These are phyloP conservation scores for Dendrobium officinale DNA, from an alignment of 106 monocot genomes.

Conservation along the genomic window DNA sequence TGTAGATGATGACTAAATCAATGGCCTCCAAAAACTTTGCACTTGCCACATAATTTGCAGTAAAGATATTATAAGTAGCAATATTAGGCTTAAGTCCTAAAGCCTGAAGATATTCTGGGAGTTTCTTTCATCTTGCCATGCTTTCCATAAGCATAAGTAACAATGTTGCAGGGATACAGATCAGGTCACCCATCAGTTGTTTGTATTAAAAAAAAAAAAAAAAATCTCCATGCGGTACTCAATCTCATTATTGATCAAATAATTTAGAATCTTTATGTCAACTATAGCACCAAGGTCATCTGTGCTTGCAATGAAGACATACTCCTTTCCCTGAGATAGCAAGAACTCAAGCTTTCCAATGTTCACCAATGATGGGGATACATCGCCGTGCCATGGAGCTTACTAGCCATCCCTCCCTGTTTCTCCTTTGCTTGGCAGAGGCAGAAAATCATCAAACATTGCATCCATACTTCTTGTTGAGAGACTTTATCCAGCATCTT, in stretches of 20 bases:
- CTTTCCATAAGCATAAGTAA: conserved; percentile 85
- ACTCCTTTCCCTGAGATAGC: too few species aligned
- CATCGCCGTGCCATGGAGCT: too few species aligned
- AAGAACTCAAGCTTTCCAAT: too few species aligned
- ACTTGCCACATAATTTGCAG: conserved; percentile 64
- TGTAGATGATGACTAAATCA: conserved; percentile 56
- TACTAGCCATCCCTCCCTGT: conserved; percentile 86
- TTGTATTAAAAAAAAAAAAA: too few species aligned
- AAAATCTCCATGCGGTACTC: too few species aligned
- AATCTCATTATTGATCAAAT: too few species aligned
- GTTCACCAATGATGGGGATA: too few species aligned
- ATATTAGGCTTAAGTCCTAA: conserved; percentile 80
- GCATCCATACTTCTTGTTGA: conserved; percentile 90
- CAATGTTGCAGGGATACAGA: conserved; percentile 79
- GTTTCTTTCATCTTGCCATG: conserved; percentile 75
- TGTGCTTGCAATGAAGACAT: too few species aligned
- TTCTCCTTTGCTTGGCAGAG: conserved; percentile 68
- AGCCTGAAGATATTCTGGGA: conserved; percentile 63
- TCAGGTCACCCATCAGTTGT: conserved; percentile 35
- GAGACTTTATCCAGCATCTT: conserved; percentile 89
- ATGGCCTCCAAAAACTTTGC: conserved; percentile 88
- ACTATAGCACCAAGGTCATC: too few species aligned
- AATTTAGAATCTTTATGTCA: too few species aligned
- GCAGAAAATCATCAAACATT: conserved; percentile 81
- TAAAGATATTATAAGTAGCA: conserved; percentile 84